phyloP scores from a whole-genome alignment of 2,329 filamentous ascomycete genomes.

The Albophoma yamanashiensis region DNA sequence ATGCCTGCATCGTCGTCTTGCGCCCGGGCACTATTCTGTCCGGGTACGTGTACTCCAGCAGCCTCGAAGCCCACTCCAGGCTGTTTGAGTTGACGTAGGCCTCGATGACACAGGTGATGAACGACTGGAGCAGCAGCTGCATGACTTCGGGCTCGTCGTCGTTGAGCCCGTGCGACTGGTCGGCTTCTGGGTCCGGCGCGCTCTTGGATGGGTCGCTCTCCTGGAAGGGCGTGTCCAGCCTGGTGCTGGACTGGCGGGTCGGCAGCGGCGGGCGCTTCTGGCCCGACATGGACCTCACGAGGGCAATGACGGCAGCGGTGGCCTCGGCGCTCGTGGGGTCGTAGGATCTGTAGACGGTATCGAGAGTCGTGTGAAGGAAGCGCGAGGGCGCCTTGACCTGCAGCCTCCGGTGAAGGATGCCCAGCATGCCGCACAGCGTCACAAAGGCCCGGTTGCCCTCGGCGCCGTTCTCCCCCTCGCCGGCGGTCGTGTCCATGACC shows the following conservation, averaged over 20 bases:
- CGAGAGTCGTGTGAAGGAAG: constrained; percentile 67
- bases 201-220: constrained; percentile 42
- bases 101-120: constrained; percentile 68
- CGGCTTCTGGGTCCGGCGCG: constrained; percentile 51
- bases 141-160: constrained; percentile 52
- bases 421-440: constrained; percentile 58
- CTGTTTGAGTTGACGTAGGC: constrained; percentile 55
- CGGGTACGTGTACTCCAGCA: constrained; percentile 60
- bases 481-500: constrained; percentile 45
- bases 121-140: constrained; percentile 57
- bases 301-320: constrained; percentile 58
- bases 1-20: constrained; percentile 51
- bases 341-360: constrained; percentile 59
- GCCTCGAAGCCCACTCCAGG: constrained; percentile 50
- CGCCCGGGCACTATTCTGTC: constrained; percentile 51
- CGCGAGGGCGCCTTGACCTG: constrained; percentile 69
- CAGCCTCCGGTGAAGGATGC: constrained; percentile 62
- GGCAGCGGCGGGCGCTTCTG: constrained; percentile 54
- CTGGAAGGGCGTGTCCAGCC: constrained; percentile 42
- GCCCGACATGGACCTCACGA: constrained; percentile 58
- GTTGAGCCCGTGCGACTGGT: constrained; percentile 20
- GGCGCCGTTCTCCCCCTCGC: constrained; percentile 25
- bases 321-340: constrained; percentile 53
- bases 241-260: constrained; percentile 45
- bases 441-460: constrained; percentile 46